Evolutionary conservation across 305 asterid genomes (phyloP).

Genomic region (Solanum chacoense): DNA sequence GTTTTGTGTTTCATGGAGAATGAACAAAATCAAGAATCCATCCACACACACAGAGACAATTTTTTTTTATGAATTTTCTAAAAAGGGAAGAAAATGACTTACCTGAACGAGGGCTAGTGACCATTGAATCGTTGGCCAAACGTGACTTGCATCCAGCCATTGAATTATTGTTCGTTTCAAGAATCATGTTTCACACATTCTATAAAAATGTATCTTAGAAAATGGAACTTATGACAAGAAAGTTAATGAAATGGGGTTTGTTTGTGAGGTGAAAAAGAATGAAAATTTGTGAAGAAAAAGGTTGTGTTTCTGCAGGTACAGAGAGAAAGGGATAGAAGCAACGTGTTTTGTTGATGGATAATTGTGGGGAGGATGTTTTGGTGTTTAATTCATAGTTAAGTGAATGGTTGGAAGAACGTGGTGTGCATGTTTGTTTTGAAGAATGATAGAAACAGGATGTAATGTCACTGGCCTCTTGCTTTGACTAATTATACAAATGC

Average conservation of each 20-base stretch:
- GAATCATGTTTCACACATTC: not conserved
- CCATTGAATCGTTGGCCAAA: constrained; percentile 11
- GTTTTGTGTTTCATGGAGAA: not conserved
- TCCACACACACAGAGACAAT: not conserved
- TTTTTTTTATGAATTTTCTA: not conserved
- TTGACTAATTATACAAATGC: not conserved
- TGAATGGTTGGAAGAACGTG: constrained; percentile 5
- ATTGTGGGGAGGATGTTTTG: not conserved
- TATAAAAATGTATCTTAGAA: not conserved
- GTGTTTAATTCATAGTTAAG: not conserved
- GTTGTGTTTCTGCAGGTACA: not conserved
- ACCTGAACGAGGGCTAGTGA: constrained; percentile 30
- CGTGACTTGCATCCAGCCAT: constrained; percentile 12
- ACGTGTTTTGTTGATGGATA: not conserved
- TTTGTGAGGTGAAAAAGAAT: not conserved
- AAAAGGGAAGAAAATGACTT: constrained; percentile 1
- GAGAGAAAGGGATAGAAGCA: not conserved
- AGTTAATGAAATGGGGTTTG: not conserved
- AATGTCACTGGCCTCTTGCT: not conserved
- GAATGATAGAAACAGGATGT: not conserved
- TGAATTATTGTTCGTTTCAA: constrained; percentile 8
- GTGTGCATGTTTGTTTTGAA: constrained; percentile 4
- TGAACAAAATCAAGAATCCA: not conserved
- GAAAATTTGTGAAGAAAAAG: not conserved
- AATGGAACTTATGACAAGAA: not conserved